phyloP scores from a whole-genome alignment of 768 basidiomycete species.

The Russula olivacea region DNA sequence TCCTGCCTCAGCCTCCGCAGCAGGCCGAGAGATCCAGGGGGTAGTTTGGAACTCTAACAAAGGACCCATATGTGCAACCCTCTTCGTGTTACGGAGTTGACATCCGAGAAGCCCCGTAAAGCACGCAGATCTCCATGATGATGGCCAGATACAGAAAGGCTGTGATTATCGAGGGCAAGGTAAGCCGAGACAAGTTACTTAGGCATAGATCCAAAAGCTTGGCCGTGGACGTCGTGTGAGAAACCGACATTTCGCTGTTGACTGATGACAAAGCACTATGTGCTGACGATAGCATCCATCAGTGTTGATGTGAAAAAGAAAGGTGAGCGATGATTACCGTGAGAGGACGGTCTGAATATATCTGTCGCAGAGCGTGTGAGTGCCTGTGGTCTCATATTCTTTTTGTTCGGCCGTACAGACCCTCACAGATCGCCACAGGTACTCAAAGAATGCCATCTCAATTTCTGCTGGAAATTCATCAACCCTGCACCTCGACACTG shows the following conservation, averaged over 20 bases:
- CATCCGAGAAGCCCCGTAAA: not conserved
- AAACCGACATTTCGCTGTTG: too few relatives aligned
- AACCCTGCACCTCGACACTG: not conserved
- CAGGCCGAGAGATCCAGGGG: not conserved
- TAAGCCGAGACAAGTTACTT: not conserved
- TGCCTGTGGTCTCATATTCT: not conserved
- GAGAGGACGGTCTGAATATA: not conserved
- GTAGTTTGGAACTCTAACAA: not conserved
- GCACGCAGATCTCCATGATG: not conserved
- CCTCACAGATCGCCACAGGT: not conserved
- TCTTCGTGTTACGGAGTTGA: not conserved
- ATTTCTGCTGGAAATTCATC: not conserved
- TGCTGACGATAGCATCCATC: not conserved
- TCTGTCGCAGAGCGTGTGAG: not conserved
- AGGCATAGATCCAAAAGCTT: not conserved
- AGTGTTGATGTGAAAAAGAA: too few relatives aligned
- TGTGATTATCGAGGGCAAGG: not conserved
- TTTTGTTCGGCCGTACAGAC: not conserved
- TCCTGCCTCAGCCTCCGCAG: too few relatives aligned
- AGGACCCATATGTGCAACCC: not conserved
- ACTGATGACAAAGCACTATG: not conserved
- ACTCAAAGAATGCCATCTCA: not conserved
- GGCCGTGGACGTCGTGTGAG: not conserved
- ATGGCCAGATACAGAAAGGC: not conserved
- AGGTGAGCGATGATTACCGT: not conserved